phyloP scores from a whole-genome alignment of 192 early-diverging fungal genomes.

The Podila clonocystis region DNA sequence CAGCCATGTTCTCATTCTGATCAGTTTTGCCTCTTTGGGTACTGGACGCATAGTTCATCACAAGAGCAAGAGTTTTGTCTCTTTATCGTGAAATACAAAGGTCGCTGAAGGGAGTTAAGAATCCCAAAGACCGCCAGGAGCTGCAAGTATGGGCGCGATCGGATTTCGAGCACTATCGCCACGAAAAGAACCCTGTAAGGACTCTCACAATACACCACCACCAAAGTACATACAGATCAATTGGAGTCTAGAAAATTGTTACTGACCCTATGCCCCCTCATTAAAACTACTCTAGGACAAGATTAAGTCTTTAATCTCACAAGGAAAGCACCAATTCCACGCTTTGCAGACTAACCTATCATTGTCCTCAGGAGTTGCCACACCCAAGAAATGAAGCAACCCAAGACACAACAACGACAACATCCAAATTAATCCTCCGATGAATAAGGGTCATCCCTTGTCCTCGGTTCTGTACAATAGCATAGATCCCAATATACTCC shows the following conservation, averaged over 20 bases:
- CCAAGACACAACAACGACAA: background rate
- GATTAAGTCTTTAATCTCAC: constrained; percentile 48
- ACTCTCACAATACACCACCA: background rate
- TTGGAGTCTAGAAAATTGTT: background rate
- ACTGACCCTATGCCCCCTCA: background rate
- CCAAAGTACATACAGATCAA: background rate
- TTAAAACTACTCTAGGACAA: constrained; percentile 22
- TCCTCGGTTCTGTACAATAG: background rate
- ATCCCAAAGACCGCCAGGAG: constrained; percentile 38
- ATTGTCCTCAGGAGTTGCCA: constrained; percentile 19
- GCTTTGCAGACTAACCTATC: constrained; percentile 37
- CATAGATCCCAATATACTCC: too few relatives aligned
- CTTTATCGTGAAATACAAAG: constrained; percentile 47
- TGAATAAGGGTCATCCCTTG: background rate
- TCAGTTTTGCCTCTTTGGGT: too few relatives aligned
- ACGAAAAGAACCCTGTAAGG: constrained; percentile 42
- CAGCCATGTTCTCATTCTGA: too few relatives aligned
- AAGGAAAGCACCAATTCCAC: constrained; percentile 50
- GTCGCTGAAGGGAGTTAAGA: constrained; percentile 30
- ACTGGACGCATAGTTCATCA: constrained; percentile 29
- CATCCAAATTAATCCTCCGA: background rate
- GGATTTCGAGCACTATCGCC: constrained; percentile 47
- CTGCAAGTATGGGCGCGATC: constrained; percentile 43
- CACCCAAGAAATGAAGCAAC: constrained; percentile 16
- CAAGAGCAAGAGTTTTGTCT: constrained; percentile 37